Base-by-base conservation (phyloP, 257 asterid genomes). In the Rehmannia glutinosa region DNA sequence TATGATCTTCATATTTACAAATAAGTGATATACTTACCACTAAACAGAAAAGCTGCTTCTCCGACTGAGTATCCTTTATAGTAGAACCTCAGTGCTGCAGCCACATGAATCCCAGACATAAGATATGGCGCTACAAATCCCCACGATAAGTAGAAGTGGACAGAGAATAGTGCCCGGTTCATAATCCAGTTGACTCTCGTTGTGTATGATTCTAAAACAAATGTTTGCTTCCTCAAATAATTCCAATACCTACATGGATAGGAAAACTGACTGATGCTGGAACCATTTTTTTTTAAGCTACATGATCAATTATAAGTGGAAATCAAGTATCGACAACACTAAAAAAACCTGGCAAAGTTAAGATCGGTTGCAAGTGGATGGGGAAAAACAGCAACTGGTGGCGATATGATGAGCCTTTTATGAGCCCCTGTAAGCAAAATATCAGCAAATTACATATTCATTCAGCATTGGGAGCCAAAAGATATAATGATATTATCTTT, bases 281-380 rank as follows among this genome's bases (percentile, higher is more conserved):
- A n/a, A n/a, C 23, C 16, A 20, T 49, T 58, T 59, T 8, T 33
- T 7, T 21, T 53, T 27, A 47, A 50, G 2, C 27, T 28, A 38
- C 63, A 60, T 65, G 39, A 50, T 42, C 39, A 65, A 52, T 27
- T 38, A 19, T 45, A 28, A 19, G 23, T 20, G 11, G 30, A 50
- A 24, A 55, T 74, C 62, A 38, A 15, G 7, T 63, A 63, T 23
- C 8, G 17, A 45, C 43, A 4, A 20, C 11, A 36, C 9, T 32
- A 46, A 50, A 76, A 75, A 71, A 39, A 83, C 95, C 95, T 89
- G 50, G 86, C 74, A 76, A 88, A 88, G 81, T 73, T 88, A 23
- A 88, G 91, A 80, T 88, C 94, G 46, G 80, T 88, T 27, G 96
- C 85, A 64, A 88, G 89, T 68, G 96, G 96, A 68, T 88, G 96